Percentiles rank a stretch among this genome's conserved stretches.
Evolutionary conservation across 495 filamentous ascomycete species (phyloP).

Genomic region (Penicillium subrubescens): DNA sequence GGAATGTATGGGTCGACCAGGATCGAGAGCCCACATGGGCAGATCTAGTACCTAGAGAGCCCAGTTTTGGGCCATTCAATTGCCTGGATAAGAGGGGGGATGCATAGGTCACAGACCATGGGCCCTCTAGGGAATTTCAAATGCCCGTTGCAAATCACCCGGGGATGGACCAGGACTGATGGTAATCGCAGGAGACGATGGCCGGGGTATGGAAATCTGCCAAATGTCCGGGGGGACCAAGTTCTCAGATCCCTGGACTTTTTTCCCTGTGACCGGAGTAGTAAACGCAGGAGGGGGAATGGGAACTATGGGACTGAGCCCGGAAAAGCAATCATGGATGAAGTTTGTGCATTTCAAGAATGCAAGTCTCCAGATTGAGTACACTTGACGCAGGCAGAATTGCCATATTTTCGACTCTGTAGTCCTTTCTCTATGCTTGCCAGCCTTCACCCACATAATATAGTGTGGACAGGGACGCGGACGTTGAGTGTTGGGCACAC

Average conservation of each 20-base stretch:
- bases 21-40: not conserved
- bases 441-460: not conserved
- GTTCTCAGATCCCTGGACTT: not conserved
- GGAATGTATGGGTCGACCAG: not conserved
- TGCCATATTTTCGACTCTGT: not conserved
- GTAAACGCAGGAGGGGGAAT: not conserved
- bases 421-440: not conserved
- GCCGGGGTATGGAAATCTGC: not conserved
- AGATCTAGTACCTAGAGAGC: conserved; percentile 1
- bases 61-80: conserved; percentile 4
- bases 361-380: conserved; percentile 3
- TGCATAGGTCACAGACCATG: conserved; percentile 7
- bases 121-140: conserved; percentile 1
- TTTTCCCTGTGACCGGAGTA: not conserved
- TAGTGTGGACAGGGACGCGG: not conserved
- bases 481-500: not conserved
- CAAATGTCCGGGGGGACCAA: conserved; percentile 2
- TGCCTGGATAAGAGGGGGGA: not conserved
- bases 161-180: conserved; percentile 23
- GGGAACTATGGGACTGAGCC: not conserved
- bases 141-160: conserved; percentile 12
- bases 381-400: not conserved
- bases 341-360: not conserved
- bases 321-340: conserved; percentile 13
- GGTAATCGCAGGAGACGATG: conserved; percentile 8